Base-by-base conservation (phyloP, 1,139 yeast genomes). In the Zhuliangozyma parablackwelliae region DNA sequence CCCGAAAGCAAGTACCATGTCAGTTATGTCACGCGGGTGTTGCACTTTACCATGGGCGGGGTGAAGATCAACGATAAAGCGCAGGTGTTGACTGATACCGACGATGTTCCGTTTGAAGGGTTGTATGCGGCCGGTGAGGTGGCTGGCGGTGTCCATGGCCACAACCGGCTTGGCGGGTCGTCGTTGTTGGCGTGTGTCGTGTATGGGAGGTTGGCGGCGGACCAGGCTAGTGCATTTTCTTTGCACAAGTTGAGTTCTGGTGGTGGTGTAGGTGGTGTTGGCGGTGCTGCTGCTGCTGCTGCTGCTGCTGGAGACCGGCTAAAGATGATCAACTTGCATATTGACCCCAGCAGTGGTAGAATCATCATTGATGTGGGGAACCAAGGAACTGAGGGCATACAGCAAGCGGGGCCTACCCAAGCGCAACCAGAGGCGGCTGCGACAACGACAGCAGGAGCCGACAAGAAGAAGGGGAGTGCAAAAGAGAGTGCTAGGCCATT, bases 41-140 rank as follows among this genome's bases (percentile, higher is more conserved):
- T 86, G 29, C 95, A 86, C 55, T 86, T 84, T 62, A 84, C 95
- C 7, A 82, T 85, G 89, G 95, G 95, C 27, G 95, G 95, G 31
- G 81, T 83, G 26, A 77, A 77, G 53, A 81, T 83, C 51, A 77
- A 82, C 51, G 73, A 69, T 32, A 59, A 69, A 34, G 64, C 83
- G 0, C 74, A 80, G 48, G 87, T 83, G 2, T 46, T 82, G 34
- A 62, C 67, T 36, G 59, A 61, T 26, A 63, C 64, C n/a, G 41
- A 41, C 13, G 51, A 50, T 7, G 50, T 53, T 5, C 69, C 78
- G 2, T 75, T 82, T 45, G 63, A 61, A 28, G 90, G 88, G 2
- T 60, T 82, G 26, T 84, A 69, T 54, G 92, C 92, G 2, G 84
- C 85, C 21, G 95, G 94, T 25, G 94, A 85, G 56, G 75, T 83